Evolutionary conservation across 306 rosid genomes (phyloP), one percentile per base, ranked within the genome.

Genomic region (Cicer pinnatifidum): DNA sequence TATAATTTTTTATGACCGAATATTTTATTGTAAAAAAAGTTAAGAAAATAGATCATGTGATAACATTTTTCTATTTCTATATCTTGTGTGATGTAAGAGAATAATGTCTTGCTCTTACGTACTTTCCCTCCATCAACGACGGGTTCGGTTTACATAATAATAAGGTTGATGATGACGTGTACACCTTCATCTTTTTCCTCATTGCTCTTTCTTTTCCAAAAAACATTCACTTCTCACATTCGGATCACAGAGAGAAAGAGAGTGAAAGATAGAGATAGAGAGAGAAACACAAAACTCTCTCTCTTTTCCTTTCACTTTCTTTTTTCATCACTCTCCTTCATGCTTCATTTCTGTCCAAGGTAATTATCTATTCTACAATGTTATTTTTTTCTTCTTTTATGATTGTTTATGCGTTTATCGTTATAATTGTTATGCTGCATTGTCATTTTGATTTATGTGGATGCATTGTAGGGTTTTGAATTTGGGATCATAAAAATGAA

Each of bases 401-500:
- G 3, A 2, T 63, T 19, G 39, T 19, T 76, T 41, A 8, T 20
- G 3, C 54, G 51, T 68, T 52, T 52, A 20, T 79, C 15, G 35
- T 73, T 16, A 0, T 53, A 57, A 19, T 57, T 8, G 43, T 68
- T 76, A 45, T 71, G 43, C 35, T 84, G 69, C 75, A 82, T 87
- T 67, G 47, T 35, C 37, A 23, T 62, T 70, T 37, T 52, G 48
- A 80, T 83, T 78, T 47, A 71, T 67, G 46, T 77, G 0, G 12
- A 9, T 76, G 38, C 65, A 11, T 10, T 73, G 69, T 78, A 53
- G 85, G 57, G 74, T 54, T 19, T 60, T 76, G 52, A 82, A 75
- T 82, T 70, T 71, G 81, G 86, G 79, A 84, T 84, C 82, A 75
- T 72, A 77, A 71, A 74, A 11, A 92, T 92, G 97, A 72, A 83